These are phyloP conservation scores for Mycosphaerella arachidis DNA, from an alignment of 2,329 filamentous ascomycete genomes.

Conservation along the genomic window DNA sequence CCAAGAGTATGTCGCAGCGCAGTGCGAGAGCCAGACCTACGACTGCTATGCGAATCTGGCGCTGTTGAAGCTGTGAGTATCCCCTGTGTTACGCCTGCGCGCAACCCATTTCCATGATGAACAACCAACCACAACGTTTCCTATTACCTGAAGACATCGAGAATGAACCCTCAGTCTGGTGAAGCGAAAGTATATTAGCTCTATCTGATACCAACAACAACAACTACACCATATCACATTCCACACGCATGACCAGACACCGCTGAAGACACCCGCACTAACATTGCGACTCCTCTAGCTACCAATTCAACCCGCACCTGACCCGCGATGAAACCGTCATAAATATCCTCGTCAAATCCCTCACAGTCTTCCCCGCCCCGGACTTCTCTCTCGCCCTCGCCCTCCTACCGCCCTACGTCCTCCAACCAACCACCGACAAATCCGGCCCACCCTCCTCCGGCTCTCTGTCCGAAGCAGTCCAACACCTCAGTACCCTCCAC, in stretches of 20 bases:
- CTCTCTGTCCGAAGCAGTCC: constrained; percentile 78
- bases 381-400: constrained; percentile 93
- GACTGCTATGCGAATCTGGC: constrained; percentile 97
- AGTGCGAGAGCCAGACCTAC: constrained; percentile 91
- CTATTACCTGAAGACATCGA: constrained; percentile 80
- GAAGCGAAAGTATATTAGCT: constrained; percentile 68
- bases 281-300: constrained; percentile 51
- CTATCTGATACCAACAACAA: constrained; percentile 59
- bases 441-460: constrained; percentile 50
- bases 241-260: not conserved
- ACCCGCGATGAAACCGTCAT: constrained; percentile 95
- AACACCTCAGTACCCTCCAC: constrained; percentile 80
- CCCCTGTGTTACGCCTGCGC: not conserved
- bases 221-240: constrained; percentile 2
- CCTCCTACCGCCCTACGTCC: constrained; percentile 80
- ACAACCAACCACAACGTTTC: constrained; percentile 76
- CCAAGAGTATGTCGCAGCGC: constrained; percentile 88
- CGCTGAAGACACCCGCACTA: constrained; percentile 2
- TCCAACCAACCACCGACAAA: constrained; percentile 53
- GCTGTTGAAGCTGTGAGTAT: constrained; percentile 88
- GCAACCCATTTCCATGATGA: constrained; percentile 64
- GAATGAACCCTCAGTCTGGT: constrained; percentile 51
- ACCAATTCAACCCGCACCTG: constrained; percentile 99
- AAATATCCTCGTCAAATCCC: constrained; percentile 96
- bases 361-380: constrained; percentile 93